These are phyloP conservation scores for Candida freyschussii DNA, from an alignment of 1,139 yeast genomes.

Conservation along the genomic window DNA sequence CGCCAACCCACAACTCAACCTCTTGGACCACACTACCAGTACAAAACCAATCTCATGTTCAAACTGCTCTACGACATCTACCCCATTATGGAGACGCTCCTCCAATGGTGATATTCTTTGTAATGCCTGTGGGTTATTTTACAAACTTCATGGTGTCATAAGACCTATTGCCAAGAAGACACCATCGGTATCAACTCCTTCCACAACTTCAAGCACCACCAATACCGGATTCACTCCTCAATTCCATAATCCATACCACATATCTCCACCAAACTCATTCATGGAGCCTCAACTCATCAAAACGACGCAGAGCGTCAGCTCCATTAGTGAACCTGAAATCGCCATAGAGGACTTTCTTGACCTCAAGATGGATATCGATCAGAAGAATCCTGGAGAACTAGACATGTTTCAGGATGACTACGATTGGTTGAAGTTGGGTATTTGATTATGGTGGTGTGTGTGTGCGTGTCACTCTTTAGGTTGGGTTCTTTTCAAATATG, in stretches of 20 bases:
- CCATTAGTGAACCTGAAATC: conserved; percentile 14
- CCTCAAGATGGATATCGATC: conserved; percentile 11
- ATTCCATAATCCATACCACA: conserved; percentile 3
- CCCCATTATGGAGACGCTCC: conserved; percentile 92
- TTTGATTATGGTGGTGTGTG: conserved; percentile 3
- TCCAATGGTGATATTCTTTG: conserved; percentile 88
- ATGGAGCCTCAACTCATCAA: conserved; percentile 8
- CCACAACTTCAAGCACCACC: conserved; percentile 8
- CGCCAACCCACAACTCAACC: conserved; percentile 13
- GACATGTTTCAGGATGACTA: conserved; percentile 14
- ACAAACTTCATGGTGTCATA: conserved; percentile 87
- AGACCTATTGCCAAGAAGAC: conserved; percentile 44
- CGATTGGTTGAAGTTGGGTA: conserved; percentile 19
- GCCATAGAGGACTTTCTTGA: conserved; percentile 17
- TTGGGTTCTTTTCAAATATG: neutral
- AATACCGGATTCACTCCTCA: conserved; percentile 9
- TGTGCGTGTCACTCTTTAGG: neutral
- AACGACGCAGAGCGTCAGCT: conserved; percentile 10
- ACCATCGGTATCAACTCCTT: conserved; percentile 40
- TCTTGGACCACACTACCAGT: conserved; percentile 5
- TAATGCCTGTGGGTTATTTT: conserved; percentile 89
- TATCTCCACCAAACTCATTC: conserved; percentile 4
- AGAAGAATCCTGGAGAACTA: conserved; percentile 3
- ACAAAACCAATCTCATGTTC: conserved; percentile 42
- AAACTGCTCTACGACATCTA: conserved; percentile 85